Conservation (phyloP, 495 filamentous ascomycete genomes). For the Aspergillus incahuasiensis region DNA sequence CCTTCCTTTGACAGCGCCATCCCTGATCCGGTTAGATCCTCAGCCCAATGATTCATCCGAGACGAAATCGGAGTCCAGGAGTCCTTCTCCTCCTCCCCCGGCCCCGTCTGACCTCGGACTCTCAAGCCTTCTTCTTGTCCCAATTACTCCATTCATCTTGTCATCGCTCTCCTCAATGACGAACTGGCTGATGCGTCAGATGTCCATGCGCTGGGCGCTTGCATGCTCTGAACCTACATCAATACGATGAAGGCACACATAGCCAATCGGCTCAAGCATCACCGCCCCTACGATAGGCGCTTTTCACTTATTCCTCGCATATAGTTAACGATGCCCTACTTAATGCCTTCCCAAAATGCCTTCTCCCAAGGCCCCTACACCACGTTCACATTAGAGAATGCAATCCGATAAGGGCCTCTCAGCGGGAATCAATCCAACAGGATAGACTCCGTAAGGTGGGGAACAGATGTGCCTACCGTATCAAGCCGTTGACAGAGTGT, state of each 20-base stretch:
- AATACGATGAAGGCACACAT: background rate
- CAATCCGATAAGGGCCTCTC: background rate
- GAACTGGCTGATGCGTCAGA: background rate
- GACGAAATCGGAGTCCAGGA: slow-evolving; percentile 18
- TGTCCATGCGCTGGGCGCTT: background rate
- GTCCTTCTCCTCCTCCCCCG: background rate
- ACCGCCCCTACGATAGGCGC: background rate
- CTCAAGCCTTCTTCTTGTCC: too few relatives aligned
- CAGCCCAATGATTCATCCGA: slow-evolving; percentile 16
- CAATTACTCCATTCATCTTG: background rate
- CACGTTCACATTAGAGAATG: background rate
- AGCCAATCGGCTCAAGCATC: background rate
- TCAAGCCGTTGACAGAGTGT: background rate
- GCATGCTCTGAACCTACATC: background rate
- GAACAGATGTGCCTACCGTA: background rate
- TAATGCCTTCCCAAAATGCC: too few relatives aligned
- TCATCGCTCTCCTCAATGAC: background rate
- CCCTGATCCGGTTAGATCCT: slow-evolving; percentile 20
- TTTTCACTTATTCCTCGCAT: background rate
- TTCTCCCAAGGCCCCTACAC: too few relatives aligned
- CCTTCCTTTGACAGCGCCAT: slow-evolving; percentile 37
- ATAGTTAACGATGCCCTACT: background rate
- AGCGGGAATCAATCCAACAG: background rate
- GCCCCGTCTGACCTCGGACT: too few relatives aligned
- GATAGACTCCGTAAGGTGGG: background rate